Base-by-base conservation (phyloP, 129 eudicot species). In the Mikania micrantha region DNA sequence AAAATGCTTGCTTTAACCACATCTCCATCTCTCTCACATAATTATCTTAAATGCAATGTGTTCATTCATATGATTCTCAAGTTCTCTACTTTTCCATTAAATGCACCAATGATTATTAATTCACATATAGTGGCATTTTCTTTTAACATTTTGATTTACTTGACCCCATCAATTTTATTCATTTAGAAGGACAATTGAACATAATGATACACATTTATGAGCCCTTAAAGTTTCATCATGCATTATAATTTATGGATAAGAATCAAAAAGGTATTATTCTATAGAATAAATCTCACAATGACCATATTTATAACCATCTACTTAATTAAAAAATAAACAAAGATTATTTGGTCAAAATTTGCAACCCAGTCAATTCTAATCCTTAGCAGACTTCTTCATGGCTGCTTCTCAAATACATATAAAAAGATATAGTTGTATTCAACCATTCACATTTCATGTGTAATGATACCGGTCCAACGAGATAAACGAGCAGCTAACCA, bases 291-390 rank as follows among this genome's bases (percentile, higher is more conserved):
- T 10, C 7, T 0, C 32, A 53, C 5, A 7, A 4, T 24, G 32
- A 21, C 3, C 32, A 53, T 9, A 9, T 53, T 25, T 53, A 36
- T 22, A 22, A 10, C 9, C 13, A 21, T 21, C 0, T n/a, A 22
- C 11, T 17, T 53, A 22, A 53, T 53, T 52, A 21, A 52, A n/a
- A n/a, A n/a, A n/a, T n/a, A n/a, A n/a, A n/a, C n/a, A n/a, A n/a
- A n/a, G n/a, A n/a, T n/a, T n/a, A n/a, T n/a, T n/a, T 19, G 20
- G 72, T 49, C 45, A 16, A 47, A 44, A 2, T 10, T 11, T 19
- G 21, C 50, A 50, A 34, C 62, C 61, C 45, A 35, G 72, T 50
- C 62, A 67, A 67, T 5, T 48, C 28, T 49, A 35, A 32, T 67
- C 62, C 19, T 67, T 48, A 19, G 13, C 32, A 34, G 61, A 35